phyloP scores from a whole-genome alignment of 768 basidiomycete genomes.

The Rubroboletus pulcherrimus region DNA sequence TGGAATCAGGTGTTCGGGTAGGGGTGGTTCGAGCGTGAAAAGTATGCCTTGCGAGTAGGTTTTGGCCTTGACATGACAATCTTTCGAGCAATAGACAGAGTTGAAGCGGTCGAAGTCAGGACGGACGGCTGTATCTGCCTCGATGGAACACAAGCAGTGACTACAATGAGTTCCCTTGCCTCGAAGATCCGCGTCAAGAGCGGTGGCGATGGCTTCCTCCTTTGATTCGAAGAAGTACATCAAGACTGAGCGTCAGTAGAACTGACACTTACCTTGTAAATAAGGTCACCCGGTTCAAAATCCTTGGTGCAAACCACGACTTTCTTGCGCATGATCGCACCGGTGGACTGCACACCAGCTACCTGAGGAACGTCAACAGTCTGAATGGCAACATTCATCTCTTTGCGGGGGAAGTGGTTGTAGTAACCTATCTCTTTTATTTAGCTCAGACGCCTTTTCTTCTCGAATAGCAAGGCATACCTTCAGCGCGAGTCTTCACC shows the following conservation, averaged over 20 bases:
- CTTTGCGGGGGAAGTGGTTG: constrained; percentile 69
- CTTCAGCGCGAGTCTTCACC: constrained; percentile 69
- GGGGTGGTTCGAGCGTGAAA: constrained; percentile 61
- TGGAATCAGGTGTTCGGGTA: constrained; percentile 44
- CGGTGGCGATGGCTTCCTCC: constrained; percentile 73
- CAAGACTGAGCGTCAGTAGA: neutral
- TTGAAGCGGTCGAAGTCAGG: constrained; percentile 49
- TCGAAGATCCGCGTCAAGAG: constrained; percentile 70
- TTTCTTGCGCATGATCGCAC: constrained; percentile 39
- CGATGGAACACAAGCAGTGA: constrained; percentile 64
- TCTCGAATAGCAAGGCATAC: constrained; percentile 46
- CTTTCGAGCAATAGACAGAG: constrained; percentile 70
- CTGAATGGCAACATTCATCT: constrained; percentile 63
- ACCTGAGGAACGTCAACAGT: constrained; percentile 25
- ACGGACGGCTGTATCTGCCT: constrained; percentile 42
- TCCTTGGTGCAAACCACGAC: constrained; percentile 64
- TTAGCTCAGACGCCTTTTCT: constrained; percentile 13
- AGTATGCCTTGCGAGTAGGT: constrained; percentile 64
- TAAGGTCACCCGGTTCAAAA: constrained; percentile 64
- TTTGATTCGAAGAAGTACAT: constrained; percentile 29
- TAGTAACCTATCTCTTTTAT: constrained; percentile 59
- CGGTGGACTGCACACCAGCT: constrained; percentile 8
- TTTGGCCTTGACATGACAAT: constrained; percentile 55
- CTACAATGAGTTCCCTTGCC: constrained; percentile 65
- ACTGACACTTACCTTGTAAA: constrained; percentile 58